Evolutionary conservation across 148 eudicot genomes (phyloP), one percentile per base, ranked within the genome.

Genomic region (Cornus controversa): DNA sequence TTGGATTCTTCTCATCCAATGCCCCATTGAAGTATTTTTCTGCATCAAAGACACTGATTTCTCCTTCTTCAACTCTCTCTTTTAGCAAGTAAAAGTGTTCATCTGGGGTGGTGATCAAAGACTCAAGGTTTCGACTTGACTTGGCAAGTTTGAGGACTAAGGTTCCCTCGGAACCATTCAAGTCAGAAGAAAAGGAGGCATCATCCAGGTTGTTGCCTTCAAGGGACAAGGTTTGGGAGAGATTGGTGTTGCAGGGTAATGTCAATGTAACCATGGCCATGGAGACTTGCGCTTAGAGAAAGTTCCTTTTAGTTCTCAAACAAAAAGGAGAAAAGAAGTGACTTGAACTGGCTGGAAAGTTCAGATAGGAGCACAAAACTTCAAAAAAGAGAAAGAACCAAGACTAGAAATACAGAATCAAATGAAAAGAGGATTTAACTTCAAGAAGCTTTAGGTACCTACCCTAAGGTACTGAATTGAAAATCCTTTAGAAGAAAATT

Each of bases 21-120:
- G 40, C 65, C 26, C 78, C 78, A 28, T 76, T 76, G 71, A 76
- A 76, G 78, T 76, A 76, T 10, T 67, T 76, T 10, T 76, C 78
- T 29, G 78, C 78, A 10, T 31, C 60, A 29, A 76, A 76, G 24
- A 76, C 40, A 22, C 78, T 72, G 5, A 76, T 66, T 67, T 76
- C 78, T 27, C 45, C 70, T 20, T 76, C 78, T 76, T 76, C 73
- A 5, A 58, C 66, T 27, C 34, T 69, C 31, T 69, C 54, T 57
- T 25, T 57, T 34, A 9, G 29, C 54, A 34, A n/a, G n/a, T n/a
- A n/a, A n/a, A n/a, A n/a, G n/a, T n/a, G n/a, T n/a, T n/a, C n/a
- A n/a, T n/a, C n/a, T n/a, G n/a, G n/a, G n/a, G n/a, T n/a, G n/a
- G n/a, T n/a, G n/a, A n/a, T 27, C 23, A 71, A 5, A 13, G 74